Conservation (phyloP, 129 eudicot genomes). For the Artemisia tridentata region DNA sequence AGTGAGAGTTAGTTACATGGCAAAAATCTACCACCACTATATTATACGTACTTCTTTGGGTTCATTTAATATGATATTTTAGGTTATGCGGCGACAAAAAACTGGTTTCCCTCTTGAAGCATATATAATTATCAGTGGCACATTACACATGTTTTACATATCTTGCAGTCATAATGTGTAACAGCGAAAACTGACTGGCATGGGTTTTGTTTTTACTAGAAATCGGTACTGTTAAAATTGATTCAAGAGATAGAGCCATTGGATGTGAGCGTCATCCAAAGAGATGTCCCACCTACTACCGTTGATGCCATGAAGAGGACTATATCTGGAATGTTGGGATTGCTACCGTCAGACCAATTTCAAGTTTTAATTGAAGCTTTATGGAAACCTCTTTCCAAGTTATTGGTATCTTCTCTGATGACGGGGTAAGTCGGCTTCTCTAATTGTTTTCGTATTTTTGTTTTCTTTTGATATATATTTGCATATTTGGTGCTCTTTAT, state of each 20-base stretch:
- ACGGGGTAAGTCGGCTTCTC: conserved; percentile 57
- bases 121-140: neutral
- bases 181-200: conserved; percentile 6
- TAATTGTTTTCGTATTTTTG: neutral
- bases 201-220: conserved; percentile 39
- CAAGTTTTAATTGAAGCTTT: conserved; percentile 83
- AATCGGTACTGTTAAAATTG: conserved; percentile 58
- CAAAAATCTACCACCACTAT: no score
- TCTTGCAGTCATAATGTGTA: neutral
- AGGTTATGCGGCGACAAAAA: neutral
- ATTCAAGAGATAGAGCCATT: conserved; percentile 92
- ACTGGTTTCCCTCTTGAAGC: neutral
- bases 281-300: conserved; percentile 84
- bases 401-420: conserved; percentile 85
- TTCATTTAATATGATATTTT: neutral
- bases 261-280: conserved; percentile 88
- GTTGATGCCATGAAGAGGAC: conserved; percentile 98
- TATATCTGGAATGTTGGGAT: conserved; percentile 92
- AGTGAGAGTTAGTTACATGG: neutral
- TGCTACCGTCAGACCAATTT: conserved; percentile 93
- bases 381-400: conserved; percentile 91
- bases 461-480: neutral
- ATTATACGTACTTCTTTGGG: no score
- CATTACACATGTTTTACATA: neutral
- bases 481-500: neutral